Evolutionary conservation across 176 grass and related monocot species (phyloP).

Genomic region (Carex myosuroides): DNA sequence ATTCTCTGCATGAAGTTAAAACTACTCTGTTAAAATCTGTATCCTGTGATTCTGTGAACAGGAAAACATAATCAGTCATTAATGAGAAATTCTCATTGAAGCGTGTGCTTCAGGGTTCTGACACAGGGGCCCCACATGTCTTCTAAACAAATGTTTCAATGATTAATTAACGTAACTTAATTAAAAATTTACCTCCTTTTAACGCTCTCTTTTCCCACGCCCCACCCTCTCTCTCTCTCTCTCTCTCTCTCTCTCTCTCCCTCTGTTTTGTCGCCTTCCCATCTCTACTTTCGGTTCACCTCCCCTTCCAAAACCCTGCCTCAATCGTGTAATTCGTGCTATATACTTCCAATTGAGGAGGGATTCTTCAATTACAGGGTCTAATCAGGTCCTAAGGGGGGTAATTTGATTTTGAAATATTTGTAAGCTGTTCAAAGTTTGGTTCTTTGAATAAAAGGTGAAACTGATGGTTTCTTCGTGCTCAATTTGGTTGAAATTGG

Average conservation of each 20-base stretch:
- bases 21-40: no score
- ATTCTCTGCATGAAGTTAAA: no score
- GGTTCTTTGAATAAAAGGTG: neutral
- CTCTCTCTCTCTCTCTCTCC: neutral
- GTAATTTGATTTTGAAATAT: neutral
- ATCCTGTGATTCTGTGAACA: neutral
- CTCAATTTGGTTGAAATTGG: neutral
- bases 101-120: neutral
- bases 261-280: neutral
- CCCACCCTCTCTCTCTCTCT: neutral
- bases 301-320: neutral
- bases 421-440: neutral
- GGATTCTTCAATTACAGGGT: neutral
- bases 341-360: neutral
- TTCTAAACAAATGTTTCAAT: neutral
- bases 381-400: neutral
- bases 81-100: conserved; percentile 2
- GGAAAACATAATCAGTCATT: neutral
- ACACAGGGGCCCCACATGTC: neutral
- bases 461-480: neutral
- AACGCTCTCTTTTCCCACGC: conserved; percentile 21
- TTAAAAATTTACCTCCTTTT: conserved; percentile 14
- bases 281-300: neutral
- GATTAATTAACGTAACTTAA: neutral
- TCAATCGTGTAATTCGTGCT: neutral